phyloP scores from a whole-genome alignment of 23 red algal species.

The Agarophyton chilense region DNA sequence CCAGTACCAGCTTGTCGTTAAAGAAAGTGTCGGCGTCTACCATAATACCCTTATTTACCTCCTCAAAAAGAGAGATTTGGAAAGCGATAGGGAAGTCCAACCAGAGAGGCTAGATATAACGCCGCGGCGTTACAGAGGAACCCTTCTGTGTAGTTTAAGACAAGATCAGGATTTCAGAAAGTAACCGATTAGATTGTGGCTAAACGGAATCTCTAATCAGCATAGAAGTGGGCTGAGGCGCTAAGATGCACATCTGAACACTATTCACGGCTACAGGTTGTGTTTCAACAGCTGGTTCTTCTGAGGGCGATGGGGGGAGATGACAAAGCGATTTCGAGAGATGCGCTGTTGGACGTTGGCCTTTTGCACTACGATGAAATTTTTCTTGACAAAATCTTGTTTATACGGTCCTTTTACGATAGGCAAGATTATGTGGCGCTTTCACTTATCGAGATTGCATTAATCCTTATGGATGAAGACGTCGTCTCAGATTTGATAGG shows the following conservation, averaged over 20 bases:
- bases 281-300: no score
- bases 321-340: background rate
- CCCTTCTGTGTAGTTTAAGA: background rate
- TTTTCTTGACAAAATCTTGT: background rate
- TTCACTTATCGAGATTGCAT: background rate
- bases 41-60: background rate
- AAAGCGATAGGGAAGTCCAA: background rate
- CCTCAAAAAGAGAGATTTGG: background rate
- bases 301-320: background rate
- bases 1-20: background rate
- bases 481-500: no score
- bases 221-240: no score
- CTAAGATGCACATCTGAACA: no score
- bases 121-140: no score
- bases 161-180: background rate
- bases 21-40: background rate
- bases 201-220: background rate
- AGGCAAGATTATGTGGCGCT: slow-evolving; percentile 4
- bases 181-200: background rate
- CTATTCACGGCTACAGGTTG: no score
- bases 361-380: background rate
- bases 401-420: slow-evolving; percentile 10
- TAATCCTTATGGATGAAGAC: no score
- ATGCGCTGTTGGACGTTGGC: background rate
- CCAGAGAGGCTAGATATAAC: no score